phyloP scores from a whole-genome alignment of 148 eudicot genomes.

The Nepenthes gracilis region DNA sequence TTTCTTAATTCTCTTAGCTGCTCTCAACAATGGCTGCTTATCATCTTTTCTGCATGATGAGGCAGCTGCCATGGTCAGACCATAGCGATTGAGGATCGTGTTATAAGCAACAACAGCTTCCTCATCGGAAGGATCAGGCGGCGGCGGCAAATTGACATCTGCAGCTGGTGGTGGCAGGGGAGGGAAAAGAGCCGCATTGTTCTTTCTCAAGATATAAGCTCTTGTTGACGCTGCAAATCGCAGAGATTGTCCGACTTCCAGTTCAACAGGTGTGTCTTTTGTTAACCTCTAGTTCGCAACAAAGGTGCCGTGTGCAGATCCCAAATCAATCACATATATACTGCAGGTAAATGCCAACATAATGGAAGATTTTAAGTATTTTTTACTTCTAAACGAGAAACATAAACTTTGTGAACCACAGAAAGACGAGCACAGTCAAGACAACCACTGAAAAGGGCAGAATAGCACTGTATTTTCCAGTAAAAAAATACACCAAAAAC shows the following conservation, averaged over 20 bases:
- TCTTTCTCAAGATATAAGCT: conserved; percentile 65
- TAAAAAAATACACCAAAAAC: too few relatives aligned
- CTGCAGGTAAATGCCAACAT: conserved; percentile 22
- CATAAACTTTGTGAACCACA: too few relatives aligned
- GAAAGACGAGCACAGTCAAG: too few relatives aligned
- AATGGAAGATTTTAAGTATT: too few relatives aligned
- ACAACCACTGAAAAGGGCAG: too few relatives aligned
- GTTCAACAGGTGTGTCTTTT: conserved; percentile 82
- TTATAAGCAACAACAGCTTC: conserved; percentile 86
- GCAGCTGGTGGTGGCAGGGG: conserved; percentile 29
- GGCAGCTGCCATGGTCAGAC: conserved; percentile 19
- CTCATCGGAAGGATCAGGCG: conserved; percentile 87
- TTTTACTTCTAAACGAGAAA: too few relatives aligned
- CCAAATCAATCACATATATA: conserved; percentile 80
- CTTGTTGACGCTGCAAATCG: conserved; percentile 96
- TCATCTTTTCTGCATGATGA: conserved; percentile 25
- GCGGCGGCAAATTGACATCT: conserved; percentile 59
- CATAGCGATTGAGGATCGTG: conserved; percentile 65
- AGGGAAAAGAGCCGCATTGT: conserved; percentile 68
- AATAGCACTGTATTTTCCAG: too few relatives aligned
- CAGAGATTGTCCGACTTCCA: conserved; percentile 85
- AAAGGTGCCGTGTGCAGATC: conserved; percentile 98
- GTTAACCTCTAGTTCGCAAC: conserved; percentile 88
- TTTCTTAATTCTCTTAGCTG: conserved; percentile 62
- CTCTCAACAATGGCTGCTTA: conserved; percentile 20